Evolutionary conservation across 345 rosid genomes (phyloP).

Genomic region (Linum usitatissimum): DNA sequence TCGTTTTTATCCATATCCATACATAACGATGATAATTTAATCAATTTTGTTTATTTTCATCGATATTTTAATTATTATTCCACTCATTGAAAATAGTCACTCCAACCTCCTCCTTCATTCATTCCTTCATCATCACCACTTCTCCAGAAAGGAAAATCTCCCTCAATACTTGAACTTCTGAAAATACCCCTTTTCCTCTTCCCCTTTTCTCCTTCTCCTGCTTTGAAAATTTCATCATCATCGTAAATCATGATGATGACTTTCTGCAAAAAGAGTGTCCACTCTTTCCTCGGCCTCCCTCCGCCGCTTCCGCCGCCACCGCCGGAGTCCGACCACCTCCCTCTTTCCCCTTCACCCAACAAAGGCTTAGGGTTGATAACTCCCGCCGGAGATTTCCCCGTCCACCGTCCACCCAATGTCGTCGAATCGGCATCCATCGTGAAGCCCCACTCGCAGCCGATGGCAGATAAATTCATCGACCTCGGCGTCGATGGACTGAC

Average conservation of each 20-base stretch:
- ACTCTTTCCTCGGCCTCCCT: constrained; percentile 28
- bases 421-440: constrained; percentile 21
- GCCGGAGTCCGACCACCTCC: background rate
- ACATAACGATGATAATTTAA: too few species aligned
- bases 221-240: background rate
- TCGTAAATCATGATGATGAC: constrained; percentile 26
- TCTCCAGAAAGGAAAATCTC: too few species aligned
- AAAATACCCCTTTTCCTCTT: background rate
- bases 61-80: too few species aligned
- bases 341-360: constrained; percentile 4
- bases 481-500: constrained; percentile 38
- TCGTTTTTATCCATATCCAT: too few species aligned
- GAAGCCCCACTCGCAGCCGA: background rate
- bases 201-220: background rate
- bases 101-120: too few species aligned
- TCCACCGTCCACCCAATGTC: constrained; percentile 21
- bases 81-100: too few species aligned
- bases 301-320: background rate
- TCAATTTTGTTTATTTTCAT: too few species aligned
- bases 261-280: constrained; percentile 41
- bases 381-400: constrained; percentile 10
- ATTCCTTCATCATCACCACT: too few species aligned
- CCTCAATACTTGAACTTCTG: too few species aligned
- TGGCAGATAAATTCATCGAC: constrained; percentile 34
- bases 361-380: constrained; percentile 29